Evolutionary conservation across 768 basidiomycete genomes (phyloP).

Genomic region (Mycena rebaudengoi): DNA sequence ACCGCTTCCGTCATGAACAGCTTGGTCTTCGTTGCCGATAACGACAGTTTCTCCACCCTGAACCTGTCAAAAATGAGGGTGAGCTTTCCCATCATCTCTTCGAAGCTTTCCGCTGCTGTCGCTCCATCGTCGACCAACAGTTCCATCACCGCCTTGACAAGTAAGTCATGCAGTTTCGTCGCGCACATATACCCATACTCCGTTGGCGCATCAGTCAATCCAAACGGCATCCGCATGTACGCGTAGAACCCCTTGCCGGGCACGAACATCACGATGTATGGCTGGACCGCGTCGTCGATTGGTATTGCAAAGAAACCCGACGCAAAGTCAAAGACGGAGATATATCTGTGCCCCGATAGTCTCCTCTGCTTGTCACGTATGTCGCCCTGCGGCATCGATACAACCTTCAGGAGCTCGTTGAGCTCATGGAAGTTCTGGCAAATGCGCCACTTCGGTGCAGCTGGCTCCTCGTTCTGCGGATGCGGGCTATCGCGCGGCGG

Average conservation of each 20-base stretch:
- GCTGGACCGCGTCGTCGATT: slow-evolving; percentile 26
- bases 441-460: slow-evolving; percentile 43
- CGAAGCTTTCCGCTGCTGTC: slow-evolving; percentile 40
- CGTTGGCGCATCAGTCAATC: slow-evolving; percentile 46
- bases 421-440: slow-evolving; percentile 49
- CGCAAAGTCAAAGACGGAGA: slow-evolving; percentile 45
- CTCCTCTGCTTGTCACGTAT: slow-evolving; percentile 46
- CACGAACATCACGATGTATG: slow-evolving; percentile 47
- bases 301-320: slow-evolving; percentile 42
- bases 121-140: slow-evolving; percentile 50
- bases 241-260: slow-evolving; percentile 45
- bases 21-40: slow-evolving; percentile 43
- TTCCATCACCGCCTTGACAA: slow-evolving; percentile 33
- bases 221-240: slow-evolving; percentile 48
- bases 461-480: no score
- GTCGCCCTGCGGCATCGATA: slow-evolving; percentile 45
- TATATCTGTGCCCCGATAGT: slow-evolving; percentile 44
- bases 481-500: neutral
- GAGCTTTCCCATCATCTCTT: slow-evolving; percentile 34
- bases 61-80: slow-evolving; percentile 35
- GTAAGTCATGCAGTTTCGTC: slow-evolving; percentile 29
- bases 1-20: slow-evolving; percentile 45
- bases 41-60: slow-evolving; percentile 37
- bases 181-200: slow-evolving; percentile 40
- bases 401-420: slow-evolving; percentile 37